Percentiles rank a stretch among this genome's conserved stretches.
phyloP scores from a whole-genome alignment of 2,329 filamentous ascomycete genomes.

The Nakataea oryzae region DNA sequence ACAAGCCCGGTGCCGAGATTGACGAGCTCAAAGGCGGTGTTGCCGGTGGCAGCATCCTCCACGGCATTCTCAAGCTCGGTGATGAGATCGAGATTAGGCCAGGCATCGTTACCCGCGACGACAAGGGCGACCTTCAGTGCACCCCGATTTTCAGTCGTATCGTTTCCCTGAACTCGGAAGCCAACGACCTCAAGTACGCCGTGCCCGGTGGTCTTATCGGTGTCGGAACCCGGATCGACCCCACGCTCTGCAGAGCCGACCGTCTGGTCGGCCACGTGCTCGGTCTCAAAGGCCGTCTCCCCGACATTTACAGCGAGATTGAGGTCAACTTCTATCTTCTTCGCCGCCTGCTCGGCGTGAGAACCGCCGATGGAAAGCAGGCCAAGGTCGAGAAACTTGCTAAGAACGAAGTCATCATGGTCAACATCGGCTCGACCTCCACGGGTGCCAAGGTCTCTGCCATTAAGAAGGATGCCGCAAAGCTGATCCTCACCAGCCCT shows the following conservation, averaged over 20 bases:
- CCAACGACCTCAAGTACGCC: slow-evolving; percentile 97
- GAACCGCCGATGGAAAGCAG: slow-evolving; percentile 96
- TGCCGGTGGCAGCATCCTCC: slow-evolving; percentile 91
- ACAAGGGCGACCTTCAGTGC: slow-evolving; percentile 88
- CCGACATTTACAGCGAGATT: slow-evolving; percentile 95
- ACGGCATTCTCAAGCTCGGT: slow-evolving; percentile 90
- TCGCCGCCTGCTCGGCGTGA: slow-evolving; percentile 86
- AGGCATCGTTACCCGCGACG: slow-evolving; percentile 95
- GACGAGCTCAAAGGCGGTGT: slow-evolving; percentile 98
- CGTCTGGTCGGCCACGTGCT: slow-evolving; percentile 97
- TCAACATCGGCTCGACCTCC: slow-evolving; percentile 96
- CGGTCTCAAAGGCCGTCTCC: slow-evolving; percentile 84
- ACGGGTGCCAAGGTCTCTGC: slow-evolving; percentile 95
- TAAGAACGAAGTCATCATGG: slow-evolving; percentile 99
- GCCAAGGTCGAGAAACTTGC: slow-evolving; percentile 97
- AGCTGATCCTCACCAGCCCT: slow-evolving; percentile 83
- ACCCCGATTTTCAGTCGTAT: slow-evolving; percentile 94
- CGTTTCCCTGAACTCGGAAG: slow-evolving; percentile 90
- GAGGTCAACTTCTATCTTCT: slow-evolving; percentile 99
- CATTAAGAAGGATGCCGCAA: slow-evolving; percentile 95
- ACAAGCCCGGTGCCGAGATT: slow-evolving; percentile 98
- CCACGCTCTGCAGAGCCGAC: slow-evolving; percentile 96
- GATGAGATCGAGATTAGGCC: slow-evolving; percentile 98
- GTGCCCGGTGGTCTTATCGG: slow-evolving; percentile 96
- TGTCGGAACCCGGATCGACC: slow-evolving; percentile 95